phyloP scores from a whole-genome alignment of 2,329 filamentous ascomycete species.

The Claviceps arundinis region DNA sequence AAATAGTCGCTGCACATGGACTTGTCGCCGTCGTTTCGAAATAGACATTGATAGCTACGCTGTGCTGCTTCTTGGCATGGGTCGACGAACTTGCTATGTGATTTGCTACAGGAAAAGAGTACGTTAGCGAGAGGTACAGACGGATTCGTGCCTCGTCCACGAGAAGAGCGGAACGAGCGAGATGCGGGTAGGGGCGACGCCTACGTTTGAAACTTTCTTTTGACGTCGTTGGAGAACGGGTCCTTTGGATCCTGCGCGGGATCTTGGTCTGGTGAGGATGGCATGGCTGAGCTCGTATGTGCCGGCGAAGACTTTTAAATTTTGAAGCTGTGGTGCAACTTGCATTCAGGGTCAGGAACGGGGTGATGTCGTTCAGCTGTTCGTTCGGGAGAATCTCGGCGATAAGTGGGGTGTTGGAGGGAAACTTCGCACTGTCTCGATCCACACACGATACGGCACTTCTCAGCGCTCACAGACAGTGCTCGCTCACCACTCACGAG shows the following conservation, averaged over 20 bases:
- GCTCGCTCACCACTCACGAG: no score
- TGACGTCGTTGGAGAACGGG: constrained; percentile 46
- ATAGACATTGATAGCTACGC: constrained; percentile 74
- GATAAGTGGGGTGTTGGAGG: background rate
- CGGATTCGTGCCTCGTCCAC: no score
- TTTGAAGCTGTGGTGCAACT: background rate
- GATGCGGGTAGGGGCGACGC: constrained; percentile 10
- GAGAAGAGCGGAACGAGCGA: background rate
- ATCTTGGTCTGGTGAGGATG: constrained; percentile 2
- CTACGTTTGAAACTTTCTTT: constrained; percentile 52
- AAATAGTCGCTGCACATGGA: constrained; percentile 94
- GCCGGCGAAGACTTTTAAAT: background rate
- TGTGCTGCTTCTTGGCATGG: constrained; percentile 88
- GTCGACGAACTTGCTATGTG: constrained; percentile 80
- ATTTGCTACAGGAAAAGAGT: constrained; percentile 48
- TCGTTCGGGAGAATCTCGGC: constrained; percentile 11
- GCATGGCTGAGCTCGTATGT: background rate
- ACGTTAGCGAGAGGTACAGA: background rate
- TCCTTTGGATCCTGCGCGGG: constrained; percentile 23
- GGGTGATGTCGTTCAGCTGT: background rate
- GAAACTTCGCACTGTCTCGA: background rate
- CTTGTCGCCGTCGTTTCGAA: constrained; percentile 75
- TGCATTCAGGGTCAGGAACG: background rate
- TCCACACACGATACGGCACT: background rate
- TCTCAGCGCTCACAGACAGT: no score